Evolutionary conservation across 192 early-diverging fungal species (phyloP), one percentile per base, ranked within the genome.

Genomic region (Dimargaris verticillata): DNA sequence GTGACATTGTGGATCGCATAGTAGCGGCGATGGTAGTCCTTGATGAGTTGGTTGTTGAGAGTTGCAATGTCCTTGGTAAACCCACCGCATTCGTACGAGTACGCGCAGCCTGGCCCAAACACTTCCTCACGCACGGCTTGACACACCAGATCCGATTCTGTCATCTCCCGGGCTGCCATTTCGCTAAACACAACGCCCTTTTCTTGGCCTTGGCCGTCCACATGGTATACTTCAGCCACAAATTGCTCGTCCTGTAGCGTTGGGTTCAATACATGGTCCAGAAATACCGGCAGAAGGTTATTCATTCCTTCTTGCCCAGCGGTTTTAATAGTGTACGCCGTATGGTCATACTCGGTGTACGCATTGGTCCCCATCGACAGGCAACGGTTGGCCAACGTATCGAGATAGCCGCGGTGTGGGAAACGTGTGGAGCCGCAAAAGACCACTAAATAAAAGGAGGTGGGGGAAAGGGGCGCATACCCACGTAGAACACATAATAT

Each of bases 241-340:
- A 88, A 91, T 61, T 89, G 82, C 25, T 75, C 74, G 38, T 84
- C 80, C 28, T 74, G 60, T 52, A 93, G 71, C n/a, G 81, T 74
- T 11, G 88, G 88, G 61, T 79, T 68, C 44, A 91, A 64, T 17
- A 93, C 75, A 63, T 93, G 90, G 64, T 91, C 90, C 62, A 91
- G 64, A 59, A 87, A 87, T 0, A 82, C 80, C 14, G 88, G 86
- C 38, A 93, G 64, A 18, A 89, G 70, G 47, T 88, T 82, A 2
- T 80, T 62, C 65, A 88, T 72, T 0, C 84, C 88, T 59, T 85
- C 79, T 15, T 75, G 66, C 49, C 87, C 86, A 28, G 78, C 74
- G 2, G 76, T 75, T 0, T 65, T 62, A 52, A 91, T 73, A 10
- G 80, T 84, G 63, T 88, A 92, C 60, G 78, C 82, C 2, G 89